Evolutionary conservation across 1,284 basidiomycete species (phyloP), one percentile per base, ranked within the genome.

Genomic region (Sphagnurus paluster): DNA sequence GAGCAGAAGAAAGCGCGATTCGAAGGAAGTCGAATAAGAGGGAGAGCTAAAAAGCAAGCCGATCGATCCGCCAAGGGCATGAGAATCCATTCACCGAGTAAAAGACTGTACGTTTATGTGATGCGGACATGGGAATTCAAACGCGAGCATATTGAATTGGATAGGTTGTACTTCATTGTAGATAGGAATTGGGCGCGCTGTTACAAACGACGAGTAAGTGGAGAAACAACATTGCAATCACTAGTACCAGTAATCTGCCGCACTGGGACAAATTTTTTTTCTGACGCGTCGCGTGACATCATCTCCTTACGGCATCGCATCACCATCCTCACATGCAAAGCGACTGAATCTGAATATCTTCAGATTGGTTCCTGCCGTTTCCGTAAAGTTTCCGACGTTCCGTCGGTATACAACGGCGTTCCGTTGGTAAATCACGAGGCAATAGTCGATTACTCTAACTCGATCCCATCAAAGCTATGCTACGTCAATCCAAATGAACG

Each of bases 11-110:
- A n/a, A n/a, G n/a, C n/a, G n/a, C n/a, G n/a, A n/a, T n/a, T n/a
- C n/a, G n/a, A n/a, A n/a, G 34, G 44, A 39, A 49, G 50, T 38
- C 50, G 34, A 48, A 51, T 54, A 52, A 54, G 46, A 53, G 56
- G 56, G 51, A 54, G n/a, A n/a, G n/a, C n/a, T n/a, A n/a, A n/a
- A n/a, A n/a, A n/a, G n/a, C n/a, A 56, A 52, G 52, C 33, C 44
- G 42, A 53, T 44, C 52, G 56, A 42, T 55, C 58, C 42, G 52
- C 52, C 49, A 59, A 57, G 63, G 58, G 58, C 50, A 44, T 43
- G 55, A 60, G 56, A 56, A 58, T 75, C 69, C 76, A 78, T 82
- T 80, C 79, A 82, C 80, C 80, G 80, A 82, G 80, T 79, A 71
- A 75, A 46, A 46, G 32, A 43, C 32, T 45, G 54, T 50, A 60